Evolutionary conservation across 2,329 filamentous ascomycete genomes (phyloP).

Genomic region (Apiospora pterosperma): DNA sequence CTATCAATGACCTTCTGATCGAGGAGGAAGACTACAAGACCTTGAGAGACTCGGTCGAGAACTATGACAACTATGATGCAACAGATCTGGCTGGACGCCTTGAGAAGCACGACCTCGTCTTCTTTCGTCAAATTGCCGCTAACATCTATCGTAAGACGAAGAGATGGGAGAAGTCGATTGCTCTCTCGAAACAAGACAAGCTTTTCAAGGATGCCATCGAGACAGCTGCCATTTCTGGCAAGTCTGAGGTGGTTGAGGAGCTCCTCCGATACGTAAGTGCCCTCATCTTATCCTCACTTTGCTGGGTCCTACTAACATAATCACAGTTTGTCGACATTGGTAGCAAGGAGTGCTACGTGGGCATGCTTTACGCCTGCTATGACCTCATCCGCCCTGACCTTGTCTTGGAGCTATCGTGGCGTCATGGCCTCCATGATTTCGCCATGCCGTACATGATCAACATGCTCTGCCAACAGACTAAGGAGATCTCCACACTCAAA

Average conservation of each 20-base stretch:
- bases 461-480: conserved; percentile 85
- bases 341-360: conserved; percentile 98
- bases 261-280: conserved; percentile 90
- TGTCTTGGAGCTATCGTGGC: conserved; percentile 96
- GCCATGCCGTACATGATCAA: conserved; percentile 99
- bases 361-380: conserved; percentile 98
- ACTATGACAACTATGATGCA: conserved; percentile 98
- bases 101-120: conserved; percentile 96
- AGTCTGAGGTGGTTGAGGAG: conserved; percentile 91
- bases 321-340: conserved; percentile 95
- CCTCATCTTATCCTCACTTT: not conserved
- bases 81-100: conserved; percentile 87
- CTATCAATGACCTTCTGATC: conserved; percentile 95
- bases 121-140: conserved; percentile 98
- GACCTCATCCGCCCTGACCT: conserved; percentile 91
- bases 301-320: conserved; percentile 26
- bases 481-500: conserved; percentile 79
- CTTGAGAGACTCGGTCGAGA: conserved; percentile 92
- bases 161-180: conserved; percentile 98
- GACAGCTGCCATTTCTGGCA: conserved; percentile 88
- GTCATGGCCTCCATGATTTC: conserved; percentile 89
- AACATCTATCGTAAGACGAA: conserved; percentile 99
- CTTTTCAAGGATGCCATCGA: conserved; percentile 99
- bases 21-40: conserved; percentile 99
- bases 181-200: conserved; percentile 97